phyloP scores from a whole-genome alignment of 805 yeast genomes.

The Ogataea zsoltii region DNA sequence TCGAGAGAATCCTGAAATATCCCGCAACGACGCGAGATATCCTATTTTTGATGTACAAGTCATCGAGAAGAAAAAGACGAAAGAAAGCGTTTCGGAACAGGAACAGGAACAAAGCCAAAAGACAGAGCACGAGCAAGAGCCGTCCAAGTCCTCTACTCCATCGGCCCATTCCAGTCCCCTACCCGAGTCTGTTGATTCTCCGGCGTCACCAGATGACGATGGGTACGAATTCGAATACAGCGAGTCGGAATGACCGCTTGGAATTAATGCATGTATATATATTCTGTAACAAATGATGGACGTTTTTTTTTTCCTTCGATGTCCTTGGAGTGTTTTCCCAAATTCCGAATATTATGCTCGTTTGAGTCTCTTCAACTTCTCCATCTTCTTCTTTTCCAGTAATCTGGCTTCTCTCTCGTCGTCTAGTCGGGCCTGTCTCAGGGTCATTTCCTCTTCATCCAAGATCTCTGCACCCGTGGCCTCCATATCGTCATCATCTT shows the following conservation, averaged over 20 bases:
- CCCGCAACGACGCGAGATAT: neutral
- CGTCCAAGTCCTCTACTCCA: neutral
- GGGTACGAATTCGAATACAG: constrained; percentile 50
- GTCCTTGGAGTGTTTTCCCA: too few relatives aligned
- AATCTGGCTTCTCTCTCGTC: constrained; percentile 70
- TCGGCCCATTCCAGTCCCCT: neutral
- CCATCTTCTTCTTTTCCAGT: constrained; percentile 49
- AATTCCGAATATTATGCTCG: constrained; percentile 10
- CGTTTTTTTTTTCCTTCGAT: neutral
- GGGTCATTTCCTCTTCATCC: constrained; percentile 76
- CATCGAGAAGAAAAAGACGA: neutral
- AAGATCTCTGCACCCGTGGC: constrained; percentile 89
- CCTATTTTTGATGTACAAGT: constrained; percentile 4
- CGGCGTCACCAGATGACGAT: constrained; percentile 14
- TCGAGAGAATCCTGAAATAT: neutral
- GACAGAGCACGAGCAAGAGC: neutral
- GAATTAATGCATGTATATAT: neutral
- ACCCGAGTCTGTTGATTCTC: too few relatives aligned
- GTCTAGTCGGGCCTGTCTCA: constrained; percentile 69
- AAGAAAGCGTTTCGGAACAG: neutral
- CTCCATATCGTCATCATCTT: constrained; percentile 79
- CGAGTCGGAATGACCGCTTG: constrained; percentile 29
- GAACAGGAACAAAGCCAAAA: too few relatives aligned
- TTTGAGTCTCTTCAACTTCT: constrained; percentile 42
- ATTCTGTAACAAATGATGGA: neutral